Conservation (phyloP, 176 grass and related monocot genomes). For the Dendrocalamus sinicus region DNA sequence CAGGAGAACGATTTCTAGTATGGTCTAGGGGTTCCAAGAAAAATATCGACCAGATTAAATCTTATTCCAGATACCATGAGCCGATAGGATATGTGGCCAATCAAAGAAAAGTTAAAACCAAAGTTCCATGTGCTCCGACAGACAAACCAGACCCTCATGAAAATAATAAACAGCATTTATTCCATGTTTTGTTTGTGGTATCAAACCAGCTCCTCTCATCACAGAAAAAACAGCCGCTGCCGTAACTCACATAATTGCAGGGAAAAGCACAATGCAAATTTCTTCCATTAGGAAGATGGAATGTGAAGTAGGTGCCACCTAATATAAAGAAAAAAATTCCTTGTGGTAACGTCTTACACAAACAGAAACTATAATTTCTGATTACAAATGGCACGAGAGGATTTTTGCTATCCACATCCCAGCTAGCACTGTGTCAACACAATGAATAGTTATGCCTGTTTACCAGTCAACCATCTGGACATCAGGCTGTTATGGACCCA, state of each 20-base stretch:
- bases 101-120: not conserved
- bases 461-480: not conserved
- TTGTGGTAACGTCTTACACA: not conserved
- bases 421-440: constrained; percentile 1
- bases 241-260: not conserved
- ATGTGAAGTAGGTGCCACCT: constrained; percentile 4
- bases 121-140: not conserved
- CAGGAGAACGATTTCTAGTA: not conserved
- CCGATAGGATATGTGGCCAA: not conserved
- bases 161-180: not conserved
- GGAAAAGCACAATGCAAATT: not conserved
- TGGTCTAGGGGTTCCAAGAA: not conserved
- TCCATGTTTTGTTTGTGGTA: not conserved
- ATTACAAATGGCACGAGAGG: not conserved
- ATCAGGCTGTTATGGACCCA: constrained; percentile 1
- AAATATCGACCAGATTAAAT: not conserved
- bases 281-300: not conserved
- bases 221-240: not conserved
- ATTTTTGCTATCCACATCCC: not conserved
- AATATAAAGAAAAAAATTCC: not conserved
- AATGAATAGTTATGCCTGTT: not conserved
- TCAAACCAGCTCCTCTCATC: not conserved
- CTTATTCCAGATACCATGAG: not conserved
- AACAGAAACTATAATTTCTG: not conserved
- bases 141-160: not conserved